Evolutionary conservation across 805 yeast genomes (phyloP), one percentile per base, ranked within the genome.

Genomic region (Komagataella populi): DNA sequence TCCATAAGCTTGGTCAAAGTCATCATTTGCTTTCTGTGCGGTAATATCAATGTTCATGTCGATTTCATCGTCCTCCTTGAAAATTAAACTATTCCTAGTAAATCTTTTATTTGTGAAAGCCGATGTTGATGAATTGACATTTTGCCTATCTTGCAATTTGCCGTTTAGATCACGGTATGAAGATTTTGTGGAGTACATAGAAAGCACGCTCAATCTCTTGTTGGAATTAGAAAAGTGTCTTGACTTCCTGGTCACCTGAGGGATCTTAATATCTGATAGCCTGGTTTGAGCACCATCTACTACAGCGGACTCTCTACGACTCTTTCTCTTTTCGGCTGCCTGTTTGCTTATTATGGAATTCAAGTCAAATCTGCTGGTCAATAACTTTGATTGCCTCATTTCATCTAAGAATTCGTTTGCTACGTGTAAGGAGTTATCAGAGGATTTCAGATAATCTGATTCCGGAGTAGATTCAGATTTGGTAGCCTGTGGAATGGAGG

Each of bases 131-230:
- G 57, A 18, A 55, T 44, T 55, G 58, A 12, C 39, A 56, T 36
- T 17, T 57, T 30, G 39, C 14, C 39, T 30, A 30, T 30, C 62
- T 46, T 66, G 69, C 53, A 76, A 54, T 45, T 70, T 68, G 17
- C 70, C 67, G 17, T 75, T 76, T 59, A 83, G 69, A 59, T 84
- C 82, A 45, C 74, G 76, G 56, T 76, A 82, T 0, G 87, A 81
- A 48, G 74, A 78, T 55, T 76, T 80, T 2, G 89, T 79, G 0
- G 90, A 83, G 58, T 82, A 81, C 64, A 83, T 69, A 0, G 89
- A 82, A 46, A 84, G 63, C n/a, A 84, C 84, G 36, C 87, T 81
- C 51, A 83, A 68, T 60, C 93, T 74, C 64, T 81, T 84, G 60
- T 79, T 79, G 6, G 81, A 76, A 52, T 73, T 73, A 44, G 83